These are phyloP conservation scores for Didymella glomerata DNA, from an alignment of 2,329 filamentous ascomycete genomes.

Conservation along the genomic window DNA sequence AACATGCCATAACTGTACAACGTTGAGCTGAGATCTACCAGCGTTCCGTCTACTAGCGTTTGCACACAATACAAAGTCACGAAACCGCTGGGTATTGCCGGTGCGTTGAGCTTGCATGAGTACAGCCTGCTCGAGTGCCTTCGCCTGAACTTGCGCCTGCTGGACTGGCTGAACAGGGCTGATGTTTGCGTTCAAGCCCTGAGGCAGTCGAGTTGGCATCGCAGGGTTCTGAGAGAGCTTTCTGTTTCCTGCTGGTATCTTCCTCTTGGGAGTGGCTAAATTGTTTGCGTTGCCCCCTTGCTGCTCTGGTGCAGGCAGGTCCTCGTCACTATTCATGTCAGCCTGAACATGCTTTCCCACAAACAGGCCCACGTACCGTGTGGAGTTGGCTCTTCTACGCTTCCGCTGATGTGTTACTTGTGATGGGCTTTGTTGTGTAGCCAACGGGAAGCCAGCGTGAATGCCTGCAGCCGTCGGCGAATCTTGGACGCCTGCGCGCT, in stretches of 20 bases:
- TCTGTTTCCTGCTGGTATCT: neutral
- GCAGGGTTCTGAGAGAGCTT: neutral
- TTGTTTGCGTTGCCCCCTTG: neutral
- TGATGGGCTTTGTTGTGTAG: neutral
- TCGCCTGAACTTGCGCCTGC: neutral
- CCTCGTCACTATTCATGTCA: slow-evolving; percentile 1
- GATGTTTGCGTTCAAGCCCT: neutral
- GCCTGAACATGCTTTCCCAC: neutral
- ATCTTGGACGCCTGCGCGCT: neutral
- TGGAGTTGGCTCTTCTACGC: slow-evolving; percentile 4
- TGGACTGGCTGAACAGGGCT: neutral
- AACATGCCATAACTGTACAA: neutral
- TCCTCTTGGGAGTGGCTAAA: neutral
- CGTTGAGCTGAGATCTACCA: neutral
- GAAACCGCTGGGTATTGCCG: neutral
- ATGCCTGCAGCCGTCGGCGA: neutral
- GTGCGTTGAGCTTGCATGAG: neutral
- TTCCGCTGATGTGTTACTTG: neutral
- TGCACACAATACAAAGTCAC: neutral
- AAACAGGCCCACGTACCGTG: neutral
- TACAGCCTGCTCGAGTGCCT: neutral
- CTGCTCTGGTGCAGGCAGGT: neutral
- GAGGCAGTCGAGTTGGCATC: neutral
- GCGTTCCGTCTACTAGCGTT: neutral
- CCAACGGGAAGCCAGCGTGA: neutral